Evolutionary conservation across 2,329 filamentous ascomycete genomes (phyloP).

Genomic region (Grosmannia clavigera): DNA sequence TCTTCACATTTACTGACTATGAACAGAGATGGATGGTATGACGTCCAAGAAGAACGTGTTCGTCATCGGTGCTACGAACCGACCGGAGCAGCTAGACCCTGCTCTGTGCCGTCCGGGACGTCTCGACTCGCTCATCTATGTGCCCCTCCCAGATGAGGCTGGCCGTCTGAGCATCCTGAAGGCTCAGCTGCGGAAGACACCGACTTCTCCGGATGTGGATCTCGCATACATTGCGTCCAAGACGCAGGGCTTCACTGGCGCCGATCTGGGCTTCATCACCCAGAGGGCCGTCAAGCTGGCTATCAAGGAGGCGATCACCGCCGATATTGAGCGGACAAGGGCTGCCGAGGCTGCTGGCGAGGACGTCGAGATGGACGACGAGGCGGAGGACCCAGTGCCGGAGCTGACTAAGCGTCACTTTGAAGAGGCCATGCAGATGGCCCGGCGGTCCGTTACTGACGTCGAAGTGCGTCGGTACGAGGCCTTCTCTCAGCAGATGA

Average conservation of each 20-base stretch:
- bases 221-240: constrained; percentile 86
- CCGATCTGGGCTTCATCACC: constrained; percentile 97
- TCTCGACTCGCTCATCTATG: constrained; percentile 97
- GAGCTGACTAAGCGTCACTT: constrained; percentile 95
- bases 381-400: constrained; percentile 82
- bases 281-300: constrained; percentile 98
- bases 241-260: constrained; percentile 98
- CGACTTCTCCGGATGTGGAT: constrained; percentile 77
- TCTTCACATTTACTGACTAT: not conserved
- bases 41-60: constrained; percentile 99
- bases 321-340: constrained; percentile 83
- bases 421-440: constrained; percentile 95
- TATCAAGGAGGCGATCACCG: constrained; percentile 89
- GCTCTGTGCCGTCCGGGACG: constrained; percentile 95
- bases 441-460: constrained; percentile 85
- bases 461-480: constrained; percentile 98
- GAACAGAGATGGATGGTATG: constrained; percentile 93
- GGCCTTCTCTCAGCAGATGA: constrained; percentile 97
- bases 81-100: constrained; percentile 96
- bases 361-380: constrained; percentile 72
- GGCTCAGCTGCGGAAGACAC: constrained; percentile 97
- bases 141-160: constrained; percentile 84
- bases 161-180: constrained; percentile 83
- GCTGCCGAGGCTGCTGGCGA: constrained; percentile 76
- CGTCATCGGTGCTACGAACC: constrained; percentile 96